These are phyloP conservation scores for Artemisia argyi DNA, from an alignment of 129 eudicot genomes.

Conservation along the genomic window DNA sequence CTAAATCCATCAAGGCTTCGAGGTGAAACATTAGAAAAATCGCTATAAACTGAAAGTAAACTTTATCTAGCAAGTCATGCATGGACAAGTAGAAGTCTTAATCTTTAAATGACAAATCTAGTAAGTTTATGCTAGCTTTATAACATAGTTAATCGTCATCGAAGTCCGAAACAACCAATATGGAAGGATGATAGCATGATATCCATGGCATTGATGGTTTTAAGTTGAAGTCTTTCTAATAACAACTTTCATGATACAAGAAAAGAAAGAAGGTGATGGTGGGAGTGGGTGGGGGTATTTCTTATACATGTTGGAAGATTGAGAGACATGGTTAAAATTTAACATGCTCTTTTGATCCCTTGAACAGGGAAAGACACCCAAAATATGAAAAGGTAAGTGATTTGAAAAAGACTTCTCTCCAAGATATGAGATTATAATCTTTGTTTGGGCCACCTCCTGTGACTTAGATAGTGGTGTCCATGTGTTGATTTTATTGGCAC, in stretches of 20 bases:
- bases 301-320: constrained; percentile 40
- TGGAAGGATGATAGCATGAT: no score
- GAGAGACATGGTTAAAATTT: constrained; percentile 37
- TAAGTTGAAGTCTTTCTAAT: no score
- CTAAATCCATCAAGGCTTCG: no score
- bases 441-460: constrained; percentile 40
- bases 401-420: constrained; percentile 43
- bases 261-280: background rate
- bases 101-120: no score
- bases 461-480: constrained; percentile 7
- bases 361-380: constrained; percentile 29
- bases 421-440: constrained; percentile 38
- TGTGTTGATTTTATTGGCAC: constrained; percentile 18
- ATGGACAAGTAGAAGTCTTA: background rate
- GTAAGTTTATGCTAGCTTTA: no score
- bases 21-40: no score
- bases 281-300: constrained; percentile 24
- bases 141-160: no score
- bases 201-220: no score
- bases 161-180: no score
- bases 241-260: constrained; percentile 37
- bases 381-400: constrained; percentile 36
- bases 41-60: no score
- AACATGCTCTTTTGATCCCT: constrained; percentile 28
- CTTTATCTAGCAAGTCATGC: no score